Evolutionary conservation across 2,329 filamentous ascomycete species (phyloP).

Genomic region (Neofusicoccum sp.): DNA sequence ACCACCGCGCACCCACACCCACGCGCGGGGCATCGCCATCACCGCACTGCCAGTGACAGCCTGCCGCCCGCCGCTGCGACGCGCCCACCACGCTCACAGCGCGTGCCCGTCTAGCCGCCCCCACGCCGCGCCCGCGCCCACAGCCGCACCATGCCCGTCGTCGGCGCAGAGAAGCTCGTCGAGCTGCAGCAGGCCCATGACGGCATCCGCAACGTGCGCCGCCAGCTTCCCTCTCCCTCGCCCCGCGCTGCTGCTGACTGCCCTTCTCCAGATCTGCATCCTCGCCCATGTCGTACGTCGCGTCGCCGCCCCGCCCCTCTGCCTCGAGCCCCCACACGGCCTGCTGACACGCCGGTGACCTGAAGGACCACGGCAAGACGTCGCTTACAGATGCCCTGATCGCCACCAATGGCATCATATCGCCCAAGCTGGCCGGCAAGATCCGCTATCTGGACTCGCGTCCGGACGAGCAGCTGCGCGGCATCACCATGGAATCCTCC

Average conservation of each 20-base stretch:
- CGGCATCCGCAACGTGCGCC: slow-evolving; percentile 83
- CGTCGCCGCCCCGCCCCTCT: not conserved
- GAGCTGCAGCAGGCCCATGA: slow-evolving; percentile 83
- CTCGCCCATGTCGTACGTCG: slow-evolving; percentile 75
- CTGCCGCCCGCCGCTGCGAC: too few relatives aligned
- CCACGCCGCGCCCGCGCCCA: not conserved
- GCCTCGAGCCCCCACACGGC: not conserved
- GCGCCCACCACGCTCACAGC: not conserved
- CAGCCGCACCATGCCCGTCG: slow-evolving; percentile 73
- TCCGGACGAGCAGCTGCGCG: slow-evolving; percentile 90
- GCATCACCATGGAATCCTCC: slow-evolving; percentile 99
- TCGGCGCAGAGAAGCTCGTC: slow-evolving; percentile 85
- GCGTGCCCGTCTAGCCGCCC: not conserved
- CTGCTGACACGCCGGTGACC: slow-evolving; percentile 21
- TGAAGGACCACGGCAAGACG: slow-evolving; percentile 91
- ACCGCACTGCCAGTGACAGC: too few relatives aligned
- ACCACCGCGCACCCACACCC: too few relatives aligned
- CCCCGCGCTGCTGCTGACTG: not conserved
- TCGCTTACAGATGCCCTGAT: slow-evolving; percentile 94
- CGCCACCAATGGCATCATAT: slow-evolving; percentile 99
- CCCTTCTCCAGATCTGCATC: slow-evolving; percentile 75
- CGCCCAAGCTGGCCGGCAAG: slow-evolving; percentile 93
- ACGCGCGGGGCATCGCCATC: too few relatives aligned
- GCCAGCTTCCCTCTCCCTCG: slow-evolving; percentile 12
- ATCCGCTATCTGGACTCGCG: slow-evolving; percentile 96